Conservation (phyloP, 176 grass and related monocot species). For the Zizania latifolia region DNA sequence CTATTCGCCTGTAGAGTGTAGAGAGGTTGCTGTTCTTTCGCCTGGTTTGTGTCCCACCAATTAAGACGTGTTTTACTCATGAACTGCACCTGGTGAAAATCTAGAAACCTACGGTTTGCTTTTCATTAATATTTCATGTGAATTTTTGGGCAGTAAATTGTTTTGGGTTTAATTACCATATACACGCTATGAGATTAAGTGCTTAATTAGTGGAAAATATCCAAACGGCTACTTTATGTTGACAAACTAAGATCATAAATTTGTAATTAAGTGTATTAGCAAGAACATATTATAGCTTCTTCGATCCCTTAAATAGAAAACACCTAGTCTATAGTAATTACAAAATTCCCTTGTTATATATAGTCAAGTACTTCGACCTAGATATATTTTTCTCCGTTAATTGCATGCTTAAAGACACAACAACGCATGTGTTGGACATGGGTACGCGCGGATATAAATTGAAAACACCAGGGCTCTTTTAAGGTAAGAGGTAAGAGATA, state of each 20-base stretch:
- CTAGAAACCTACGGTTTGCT: neutral
- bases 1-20: slow-evolving; percentile 25
- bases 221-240: neutral
- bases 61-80: slow-evolving; percentile 29
- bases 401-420: too few species aligned
- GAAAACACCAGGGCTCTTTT: too few species aligned
- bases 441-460: too few species aligned
- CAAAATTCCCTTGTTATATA: neutral
- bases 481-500: too few species aligned
- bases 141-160: neutral
- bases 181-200: neutral
- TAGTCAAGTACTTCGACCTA: neutral
- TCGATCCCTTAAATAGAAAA: neutral
- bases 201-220: neutral
- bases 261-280: neutral
- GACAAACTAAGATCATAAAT: neutral
- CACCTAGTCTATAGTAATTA: neutral
- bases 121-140: too few species aligned
- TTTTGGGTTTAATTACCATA: neutral
- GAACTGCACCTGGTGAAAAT: slow-evolving; percentile 8
- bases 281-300: neutral
- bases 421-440: too few species aligned
- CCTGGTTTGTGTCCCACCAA: slow-evolving; percentile 13
- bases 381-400: too few species aligned
- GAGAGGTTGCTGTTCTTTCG: neutral